Evolutionary conservation across 2,329 filamentous ascomycete genomes (phyloP), one percentile per base, ranked within the genome.

Genomic region (Ceratocystis ficicola): DNA sequence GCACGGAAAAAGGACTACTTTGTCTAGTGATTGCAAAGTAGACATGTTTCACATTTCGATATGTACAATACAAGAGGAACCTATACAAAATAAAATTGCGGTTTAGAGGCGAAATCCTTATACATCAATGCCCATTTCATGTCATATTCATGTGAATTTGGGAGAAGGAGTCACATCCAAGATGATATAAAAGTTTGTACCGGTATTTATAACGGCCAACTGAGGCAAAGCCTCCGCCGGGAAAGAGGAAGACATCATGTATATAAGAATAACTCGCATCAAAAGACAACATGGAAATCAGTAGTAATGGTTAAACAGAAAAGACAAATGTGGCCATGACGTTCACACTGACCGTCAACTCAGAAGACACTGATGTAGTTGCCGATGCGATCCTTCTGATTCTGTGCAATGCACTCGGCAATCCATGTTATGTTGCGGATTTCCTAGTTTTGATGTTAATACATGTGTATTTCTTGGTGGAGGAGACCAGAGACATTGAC

Each of bases 381-480:
- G 72, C 90, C 89, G 75, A 99, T 97, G 74, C 94, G 86, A 77
- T 99, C 94, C 80, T 99, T 99, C 78, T 99, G 94, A 80, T 96
- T 96, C 78, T 99, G 94, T 66, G 94, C 94, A 83, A 99, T 99
- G 79, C 94, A 99, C 77, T 99, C 94, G 25, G 94, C 88, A 76
- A 99, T 99, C 94, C 94, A 99, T 63, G 94, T 97, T 73, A 99
- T 96, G 77, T 99, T 99, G 70, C 94, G 89, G 72, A 97, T 96
- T 88, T 99, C 94, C 92, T 97, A 69, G 5, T 22, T 2, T 10
- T 2, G 3, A 50, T 30, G 72, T 81, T 72, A 78, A 74, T 65
- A 64, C 2, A 25, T 41, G 28, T 57, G 20, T 8, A 65, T 50
- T 25, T 3, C 62, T 62, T 8, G 61, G 22, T 28, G n/a, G 20